Evolutionary conservation across 805 yeast genomes (phyloP).

Genomic region (Wickerhamomyces alni): DNA sequence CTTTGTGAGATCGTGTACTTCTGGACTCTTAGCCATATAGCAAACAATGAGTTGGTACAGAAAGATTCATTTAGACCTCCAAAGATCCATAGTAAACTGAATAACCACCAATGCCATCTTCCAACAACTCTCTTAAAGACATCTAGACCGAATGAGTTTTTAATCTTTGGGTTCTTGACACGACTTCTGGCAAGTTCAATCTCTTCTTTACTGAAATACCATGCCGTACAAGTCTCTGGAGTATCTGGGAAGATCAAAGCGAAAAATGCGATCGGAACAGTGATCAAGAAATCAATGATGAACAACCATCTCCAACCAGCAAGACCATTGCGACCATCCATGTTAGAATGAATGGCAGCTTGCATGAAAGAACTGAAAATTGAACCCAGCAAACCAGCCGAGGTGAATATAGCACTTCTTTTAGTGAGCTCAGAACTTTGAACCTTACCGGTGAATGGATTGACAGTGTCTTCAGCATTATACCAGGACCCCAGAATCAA

Average conservation of each 20-base stretch:
- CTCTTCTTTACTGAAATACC: slow-evolving; percentile 36
- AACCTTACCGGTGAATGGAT: slow-evolving; percentile 15
- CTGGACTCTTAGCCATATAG: slow-evolving; percentile 38
- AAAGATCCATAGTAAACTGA: slow-evolving; percentile 44
- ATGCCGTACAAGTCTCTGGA: slow-evolving; percentile 40
- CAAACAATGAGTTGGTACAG: slow-evolving; percentile 39
- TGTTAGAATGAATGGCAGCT: slow-evolving; percentile 41
- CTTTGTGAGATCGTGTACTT: slow-evolving; percentile 38
- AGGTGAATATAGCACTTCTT: slow-evolving; percentile 48
- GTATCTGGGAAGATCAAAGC: slow-evolving; percentile 58
- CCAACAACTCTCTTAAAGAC: slow-evolving; percentile 38
- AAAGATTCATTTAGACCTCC: slow-evolving; percentile 46
- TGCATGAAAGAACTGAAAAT: slow-evolving; percentile 52
- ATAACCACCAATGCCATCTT: slow-evolving; percentile 54
- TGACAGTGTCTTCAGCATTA: slow-evolving; percentile 28
- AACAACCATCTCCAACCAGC: slow-evolving; percentile 69
- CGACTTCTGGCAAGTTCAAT: slow-evolving; percentile 36
- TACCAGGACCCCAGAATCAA: slow-evolving; percentile 50
- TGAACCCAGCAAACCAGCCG: slow-evolving; percentile 48
- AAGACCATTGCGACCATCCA: slow-evolving; percentile 31
- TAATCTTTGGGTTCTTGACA: slow-evolving; percentile 28
- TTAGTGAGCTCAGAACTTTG: slow-evolving; percentile 38
- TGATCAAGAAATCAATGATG: slow-evolving; percentile 53
- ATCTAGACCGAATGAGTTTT: slow-evolving; percentile 26
- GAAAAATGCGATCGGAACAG: slow-evolving; percentile 50